Percentiles rank a stretch among this genome's conserved stretches.
phyloP scores from a whole-genome alignment of 2,329 filamentous ascomycete genomes.

The Metarhizium guizhouense region DNA sequence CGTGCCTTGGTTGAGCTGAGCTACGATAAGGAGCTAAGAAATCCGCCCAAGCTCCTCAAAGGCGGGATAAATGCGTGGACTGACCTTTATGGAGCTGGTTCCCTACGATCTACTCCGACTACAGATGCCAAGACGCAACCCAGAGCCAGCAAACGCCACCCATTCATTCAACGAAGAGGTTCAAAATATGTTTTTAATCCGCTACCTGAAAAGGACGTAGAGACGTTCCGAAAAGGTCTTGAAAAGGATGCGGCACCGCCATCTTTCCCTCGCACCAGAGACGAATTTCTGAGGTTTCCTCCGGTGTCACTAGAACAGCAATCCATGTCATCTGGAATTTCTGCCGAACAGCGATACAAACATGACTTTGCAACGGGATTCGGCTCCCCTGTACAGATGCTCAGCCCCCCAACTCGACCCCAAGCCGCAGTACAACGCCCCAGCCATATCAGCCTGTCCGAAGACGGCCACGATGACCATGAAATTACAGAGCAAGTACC shows the following conservation, averaged over 20 bases:
- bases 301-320: slow-evolving; percentile 54
- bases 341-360: slow-evolving; percentile 14
- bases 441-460: slow-evolving; percentile 70
- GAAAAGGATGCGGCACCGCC: slow-evolving; percentile 51
- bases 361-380: slow-evolving; percentile 24
- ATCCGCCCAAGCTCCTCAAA: slow-evolving; percentile 65
- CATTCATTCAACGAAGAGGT: slow-evolving; percentile 25
- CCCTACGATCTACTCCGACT: slow-evolving; percentile 39
- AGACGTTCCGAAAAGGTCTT: slow-evolving; percentile 69
- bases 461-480: slow-evolving; percentile 25
- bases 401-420: slow-evolving; percentile 55
- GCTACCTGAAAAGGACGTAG: slow-evolving; percentile 75
- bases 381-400: slow-evolving; percentile 37
- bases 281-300: slow-evolving; percentile 80
- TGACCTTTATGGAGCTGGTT: slow-evolving; percentile 66
- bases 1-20: slow-evolving; percentile 80
- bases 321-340: slow-evolving; percentile 43
- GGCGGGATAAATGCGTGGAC: slow-evolving; percentile 85
- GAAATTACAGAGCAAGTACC: slow-evolving; percentile 20
- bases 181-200: slow-evolving; percentile 50
- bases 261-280: slow-evolving; percentile 58
- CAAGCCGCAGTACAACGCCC: slow-evolving; percentile 57
- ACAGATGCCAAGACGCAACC: slow-evolving; percentile 3
- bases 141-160: slow-evolving; percentile 12
- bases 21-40: slow-evolving; percentile 63